Base-by-base conservation (phyloP, 768 basidiomycete species). In the Hericium coralloides region DNA sequence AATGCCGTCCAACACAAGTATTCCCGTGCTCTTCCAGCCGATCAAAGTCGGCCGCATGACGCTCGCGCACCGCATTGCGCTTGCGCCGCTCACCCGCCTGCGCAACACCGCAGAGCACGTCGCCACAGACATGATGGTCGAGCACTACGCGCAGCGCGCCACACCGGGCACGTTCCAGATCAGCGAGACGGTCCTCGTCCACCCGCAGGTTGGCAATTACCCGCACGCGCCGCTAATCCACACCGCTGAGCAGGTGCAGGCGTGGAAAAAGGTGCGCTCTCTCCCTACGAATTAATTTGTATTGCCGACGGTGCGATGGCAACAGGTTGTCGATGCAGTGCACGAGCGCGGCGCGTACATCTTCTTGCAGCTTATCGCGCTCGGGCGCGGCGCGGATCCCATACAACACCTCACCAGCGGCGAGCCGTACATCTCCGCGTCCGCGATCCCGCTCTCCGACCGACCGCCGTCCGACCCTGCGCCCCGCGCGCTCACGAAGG, bases 301-400 rank as follows among this genome's bases (percentile, higher is more conserved):
- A 18, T 8, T 25, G 14, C 26, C 31, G 15, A 48, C 55, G 18
- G 49, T 8, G 12, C 20, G 4, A 18, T 3, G 20, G 26, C 8
- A 2, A n/a, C 38, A 66, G 63, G 60, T 75, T 22, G 69, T 66
- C 45, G 68, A 71, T 26, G 66, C 65, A 1, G 72, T 73, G 3
- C 73, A 74, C 63, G 65, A 65, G 7, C 68, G 69, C 50, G 68
- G 66, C 2, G 69, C 65, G 0, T 66, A 65, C 60, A 69, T 75
- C 58, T 69, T 64, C 57, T n/a, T 66, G 18, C 76, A 77, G 60
- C 63, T 73, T 17, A 74, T 72, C 52, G 73, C 72, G 0, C 55
- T 74, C 25, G 75, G 75, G 4, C 67, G 71, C 23, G 56, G 63
- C 1, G 59, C 65, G 12, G 20, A 38, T 20, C 36, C 59, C 10